These are phyloP conservation scores for Rhododendron vialii DNA, from an alignment of 148 eudicot species.

Conservation along the genomic window DNA sequence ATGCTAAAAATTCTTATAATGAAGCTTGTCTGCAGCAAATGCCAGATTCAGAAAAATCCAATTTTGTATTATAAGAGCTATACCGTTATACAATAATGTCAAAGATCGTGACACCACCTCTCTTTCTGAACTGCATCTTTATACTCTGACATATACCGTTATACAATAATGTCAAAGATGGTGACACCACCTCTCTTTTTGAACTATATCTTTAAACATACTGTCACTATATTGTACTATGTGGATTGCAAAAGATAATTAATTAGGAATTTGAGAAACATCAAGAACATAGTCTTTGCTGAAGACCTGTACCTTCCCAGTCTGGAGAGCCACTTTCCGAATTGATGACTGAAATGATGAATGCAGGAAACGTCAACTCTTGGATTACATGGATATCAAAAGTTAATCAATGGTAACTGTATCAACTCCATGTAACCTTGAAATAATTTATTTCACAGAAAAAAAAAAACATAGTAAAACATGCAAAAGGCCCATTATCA, in stretches of 20 bases:
- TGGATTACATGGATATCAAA: neutral
- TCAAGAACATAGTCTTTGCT: neutral
- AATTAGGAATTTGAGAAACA: neutral
- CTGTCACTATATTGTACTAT: neutral
- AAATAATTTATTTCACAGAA: neutral
- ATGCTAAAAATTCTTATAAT: neutral
- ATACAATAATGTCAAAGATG: neutral
- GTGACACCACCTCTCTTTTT: neutral
- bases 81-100: neutral
- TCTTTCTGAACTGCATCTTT: neutral
- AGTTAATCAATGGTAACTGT: neutral
- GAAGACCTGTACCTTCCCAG: slow-evolving; percentile 67
- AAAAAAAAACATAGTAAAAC: neutral
- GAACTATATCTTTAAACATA: neutral
- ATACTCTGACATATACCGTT: neutral
- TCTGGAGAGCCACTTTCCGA: slow-evolving; percentile 68
- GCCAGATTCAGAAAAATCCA: neutral
- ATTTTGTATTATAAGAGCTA: neutral
- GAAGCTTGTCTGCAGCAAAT: neutral
- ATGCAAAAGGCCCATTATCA: neutral
- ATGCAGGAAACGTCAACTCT: slow-evolving; percentile 12
- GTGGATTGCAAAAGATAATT: neutral
- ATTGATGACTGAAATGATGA: slow-evolving; percentile 79
- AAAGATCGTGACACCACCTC: neutral
- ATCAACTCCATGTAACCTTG: neutral